A percentile compares a stretch with the other conserved stretches of the same genome.
Conservation (phyloP, 2,329 filamentous ascomycete genomes). For the Rhynchosporium agropyri region DNA sequence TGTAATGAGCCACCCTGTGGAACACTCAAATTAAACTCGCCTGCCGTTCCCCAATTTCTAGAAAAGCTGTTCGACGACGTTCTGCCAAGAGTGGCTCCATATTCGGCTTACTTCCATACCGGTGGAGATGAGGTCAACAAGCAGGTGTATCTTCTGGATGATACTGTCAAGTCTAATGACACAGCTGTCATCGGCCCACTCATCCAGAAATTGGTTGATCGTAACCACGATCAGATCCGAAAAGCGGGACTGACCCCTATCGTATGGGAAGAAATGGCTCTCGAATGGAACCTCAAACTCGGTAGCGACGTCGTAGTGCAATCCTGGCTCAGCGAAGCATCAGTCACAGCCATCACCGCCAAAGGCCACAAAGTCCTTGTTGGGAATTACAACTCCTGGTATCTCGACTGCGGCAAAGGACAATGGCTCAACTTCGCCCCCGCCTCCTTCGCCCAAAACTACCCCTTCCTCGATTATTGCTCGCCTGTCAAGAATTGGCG, state of each 20-base stretch:
- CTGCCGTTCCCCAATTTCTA: conserved; percentile 70
- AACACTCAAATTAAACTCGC: conserved; percentile 75
- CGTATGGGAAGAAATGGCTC: conserved; percentile 87
- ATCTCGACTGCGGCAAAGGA: conserved; percentile 81
- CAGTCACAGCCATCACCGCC: conserved; percentile 61
- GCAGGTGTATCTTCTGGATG: conserved; percentile 74
- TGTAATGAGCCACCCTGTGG: conserved; percentile 67
- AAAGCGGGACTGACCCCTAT: conserved; percentile 69
- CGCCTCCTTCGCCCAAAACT: conserved; percentile 53
- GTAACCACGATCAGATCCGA: conserved; percentile 67
- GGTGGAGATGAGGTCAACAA: conserved; percentile 86
- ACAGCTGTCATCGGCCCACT: conserved; percentile 68
- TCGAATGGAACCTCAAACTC: conserved; percentile 76
- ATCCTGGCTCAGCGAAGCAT: conserved; percentile 68
- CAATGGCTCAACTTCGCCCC: conserved; percentile 74
- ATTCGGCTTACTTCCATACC: conserved; percentile 78
- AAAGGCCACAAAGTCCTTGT: conserved; percentile 72
- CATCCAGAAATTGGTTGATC: conserved; percentile 76
- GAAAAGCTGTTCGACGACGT: conserved; percentile 74
- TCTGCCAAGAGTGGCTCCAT: conserved; percentile 69
- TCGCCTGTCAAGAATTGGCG: conserved; percentile 79
- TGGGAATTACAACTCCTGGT: conserved; percentile 80
- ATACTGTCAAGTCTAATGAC: conserved; percentile 69
- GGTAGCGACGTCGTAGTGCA: conserved; percentile 75
- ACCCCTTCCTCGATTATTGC: conserved; percentile 82